phyloP scores from a whole-genome alignment of 352 stramenopile genomes.

The Phytophthora agathidicida region DNA sequence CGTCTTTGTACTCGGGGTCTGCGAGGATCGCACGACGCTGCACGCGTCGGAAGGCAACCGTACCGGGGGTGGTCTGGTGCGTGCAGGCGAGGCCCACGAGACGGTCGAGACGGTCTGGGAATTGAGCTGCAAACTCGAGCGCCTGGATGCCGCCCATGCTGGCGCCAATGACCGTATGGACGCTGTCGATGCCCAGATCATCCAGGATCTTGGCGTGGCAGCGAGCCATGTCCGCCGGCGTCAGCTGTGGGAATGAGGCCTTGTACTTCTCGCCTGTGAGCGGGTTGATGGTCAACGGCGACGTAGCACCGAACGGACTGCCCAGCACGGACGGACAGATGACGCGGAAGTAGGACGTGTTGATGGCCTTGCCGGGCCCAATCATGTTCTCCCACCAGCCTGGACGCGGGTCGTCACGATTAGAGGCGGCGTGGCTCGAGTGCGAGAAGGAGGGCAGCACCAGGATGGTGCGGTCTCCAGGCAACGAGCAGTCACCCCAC shows the following conservation, averaged over 20 bases:
- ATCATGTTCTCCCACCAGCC: conserved; percentile 92
- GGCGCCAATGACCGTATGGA: conserved; percentile 86
- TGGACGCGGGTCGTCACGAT: conserved; percentile 75
- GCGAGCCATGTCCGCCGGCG: conserved; percentile 81
- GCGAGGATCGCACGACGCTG: conserved; percentile 85
- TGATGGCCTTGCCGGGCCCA: conserved; percentile 84
- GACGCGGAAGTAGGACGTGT: conserved; percentile 89
- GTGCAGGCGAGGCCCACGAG: conserved; percentile 86
- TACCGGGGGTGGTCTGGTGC: conserved; percentile 86
- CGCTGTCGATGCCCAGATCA: conserved; percentile 70
- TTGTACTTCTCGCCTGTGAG: conserved; percentile 70
- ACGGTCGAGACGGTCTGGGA: conserved; percentile 72
- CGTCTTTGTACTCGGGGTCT: conserved; percentile 81
- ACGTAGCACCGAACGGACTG: conserved; percentile 87
- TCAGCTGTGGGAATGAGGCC: conserved; percentile 83
- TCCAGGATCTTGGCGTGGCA: conserved; percentile 83
- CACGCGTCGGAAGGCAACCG: conserved; percentile 83
- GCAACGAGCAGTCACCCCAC: conserved; percentile 77
- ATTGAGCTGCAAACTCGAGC: conserved; percentile 87
- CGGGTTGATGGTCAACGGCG: conserved; percentile 64
- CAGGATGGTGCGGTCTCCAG: conserved; percentile 76
- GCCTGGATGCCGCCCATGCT: conserved; percentile 91
- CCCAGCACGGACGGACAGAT: conserved; percentile 86
- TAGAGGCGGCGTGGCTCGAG: conserved; percentile 82
- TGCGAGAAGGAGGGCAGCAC: conserved; percentile 90